Evolutionary conservation across 345 rosid genomes (phyloP), one percentile per base, ranked within the genome.

Genomic region (Melaleuca alternifolia): DNA sequence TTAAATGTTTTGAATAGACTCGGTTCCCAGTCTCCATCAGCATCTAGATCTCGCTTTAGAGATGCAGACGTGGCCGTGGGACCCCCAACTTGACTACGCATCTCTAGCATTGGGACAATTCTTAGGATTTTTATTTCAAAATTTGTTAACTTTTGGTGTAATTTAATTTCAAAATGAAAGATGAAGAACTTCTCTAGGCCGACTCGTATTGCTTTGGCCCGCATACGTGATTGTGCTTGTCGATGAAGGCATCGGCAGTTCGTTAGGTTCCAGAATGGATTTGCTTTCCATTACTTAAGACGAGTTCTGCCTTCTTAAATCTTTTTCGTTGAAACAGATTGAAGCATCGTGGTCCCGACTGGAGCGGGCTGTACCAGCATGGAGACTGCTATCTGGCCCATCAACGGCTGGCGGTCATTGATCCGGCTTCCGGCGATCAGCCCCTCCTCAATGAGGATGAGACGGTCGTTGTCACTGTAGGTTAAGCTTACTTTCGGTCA

Each of bases 311-410:
- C 18, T 83, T 41, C 41, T 41, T 41, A 4, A 37, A 26, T n/a
- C 30, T 30, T 48, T 26, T 77, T 10, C 71, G n/a, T n/a, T n/a
- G 87, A 23, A 83, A 85, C 89, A 97, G 99, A 84, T 90, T 97
- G 93, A 97, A 92, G 95, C 99, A 97, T 88, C 95, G 99, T 53
- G 99, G 99, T 65, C 99, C 99, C 16, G 99, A 97, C 90, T 97
- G 99, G 99, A 97, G 99, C 85, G 99, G 99, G 4, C 88, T 97
- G 46, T 94, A 93, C 86, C 98, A 97, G 89, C 88, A 93, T n/a
- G 95, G 95, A 50, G 98, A 91, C 84, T 93, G 51, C 85, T 97
- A 85, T 87, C 90, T 97, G 91, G 91, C 98, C 5, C 99, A 96
- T 87, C 98, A 97, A 87, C 93, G 98, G 44, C 93, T 97, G 12